Conservation (phyloP, 129 eudicot genomes). For the Sambucus nigra region DNA sequence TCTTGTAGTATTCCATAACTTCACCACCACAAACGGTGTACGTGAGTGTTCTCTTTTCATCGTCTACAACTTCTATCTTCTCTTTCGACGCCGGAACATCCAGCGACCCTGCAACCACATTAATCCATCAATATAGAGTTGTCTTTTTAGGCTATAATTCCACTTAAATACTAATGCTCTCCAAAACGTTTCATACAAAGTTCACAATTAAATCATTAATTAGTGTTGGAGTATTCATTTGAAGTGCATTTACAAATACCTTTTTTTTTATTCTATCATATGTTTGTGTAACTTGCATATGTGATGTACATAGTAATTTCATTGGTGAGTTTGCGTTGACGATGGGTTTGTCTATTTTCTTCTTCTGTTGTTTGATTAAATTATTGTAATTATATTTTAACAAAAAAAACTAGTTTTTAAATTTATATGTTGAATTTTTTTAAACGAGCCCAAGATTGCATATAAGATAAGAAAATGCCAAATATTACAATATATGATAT, state of each 20-base stretch:
- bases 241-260: background rate
- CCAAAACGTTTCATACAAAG: too few species aligned
- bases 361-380: too few species aligned
- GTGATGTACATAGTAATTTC: too few species aligned
- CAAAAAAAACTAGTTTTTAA: too few species aligned
- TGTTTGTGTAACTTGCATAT: background rate
- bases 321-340: too few species aligned
- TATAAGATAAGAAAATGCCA: too few species aligned
- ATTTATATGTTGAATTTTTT: too few species aligned
- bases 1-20: conserved; percentile 47
- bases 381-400: too few species aligned
- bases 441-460: too few species aligned
- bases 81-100: conserved; percentile 40
- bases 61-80: conserved; percentile 61
- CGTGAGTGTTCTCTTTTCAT: conserved; percentile 35
- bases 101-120: conserved; percentile 26
- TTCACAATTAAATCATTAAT: background rate
- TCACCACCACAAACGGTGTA: conserved; percentile 69
- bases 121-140: background rate
- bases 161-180: background rate
- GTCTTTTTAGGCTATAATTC: background rate
- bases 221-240: too few species aligned
- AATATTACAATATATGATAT: too few species aligned
- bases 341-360: too few species aligned
- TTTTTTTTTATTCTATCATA: background rate